Percentiles rank a stretch among this genome's conserved stretches.
Evolutionary conservation across 345 rosid genomes (phyloP).

Genomic region (Viola odorata): DNA sequence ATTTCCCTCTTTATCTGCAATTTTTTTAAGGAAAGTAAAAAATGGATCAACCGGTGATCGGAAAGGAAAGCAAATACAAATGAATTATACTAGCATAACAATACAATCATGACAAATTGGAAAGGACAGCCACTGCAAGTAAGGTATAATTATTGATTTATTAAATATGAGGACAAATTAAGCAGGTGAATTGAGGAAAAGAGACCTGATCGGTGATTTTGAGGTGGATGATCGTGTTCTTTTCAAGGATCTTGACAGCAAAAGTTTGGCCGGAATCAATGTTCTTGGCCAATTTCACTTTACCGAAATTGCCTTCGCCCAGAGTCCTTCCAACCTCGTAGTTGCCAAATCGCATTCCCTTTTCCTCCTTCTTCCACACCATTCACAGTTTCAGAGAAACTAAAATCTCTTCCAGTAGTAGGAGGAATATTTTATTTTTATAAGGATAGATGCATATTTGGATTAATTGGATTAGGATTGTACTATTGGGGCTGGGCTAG

Average conservation of each 20-base stretch:
- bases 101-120: too few relatives aligned
- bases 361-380: slow-evolving; percentile 14
- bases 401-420: not conserved
- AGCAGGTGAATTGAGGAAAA: not conserved
- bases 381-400: slow-evolving; percentile 1
- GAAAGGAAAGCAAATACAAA: too few relatives aligned
- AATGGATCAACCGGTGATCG: too few relatives aligned
- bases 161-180: not conserved
- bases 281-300: slow-evolving; percentile 70
- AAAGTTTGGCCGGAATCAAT: slow-evolving; percentile 51
- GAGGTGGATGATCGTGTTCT: slow-evolving; percentile 58
- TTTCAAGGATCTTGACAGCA: slow-evolving; percentile 87
- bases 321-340: slow-evolving; percentile 86
- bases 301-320: slow-evolving; percentile 91
- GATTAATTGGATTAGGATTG: too few relatives aligned
- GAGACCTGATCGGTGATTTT: slow-evolving; percentile 73
- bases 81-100: not conserved
- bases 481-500: too few relatives aligned
- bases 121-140: not conserved
- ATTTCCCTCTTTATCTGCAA: slow-evolving; percentile 88
- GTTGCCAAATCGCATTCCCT: slow-evolving; percentile 78
- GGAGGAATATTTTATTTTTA: too few relatives aligned
- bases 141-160: not conserved
- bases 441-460: too few relatives aligned
- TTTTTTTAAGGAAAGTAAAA: not conserved